A percentile compares a stretch with the other conserved stretches of the same genome.
These are phyloP conservation scores for Penicillium sp. DNA, from an alignment of 2,329 filamentous ascomycete species.

Conservation along the genomic window DNA sequence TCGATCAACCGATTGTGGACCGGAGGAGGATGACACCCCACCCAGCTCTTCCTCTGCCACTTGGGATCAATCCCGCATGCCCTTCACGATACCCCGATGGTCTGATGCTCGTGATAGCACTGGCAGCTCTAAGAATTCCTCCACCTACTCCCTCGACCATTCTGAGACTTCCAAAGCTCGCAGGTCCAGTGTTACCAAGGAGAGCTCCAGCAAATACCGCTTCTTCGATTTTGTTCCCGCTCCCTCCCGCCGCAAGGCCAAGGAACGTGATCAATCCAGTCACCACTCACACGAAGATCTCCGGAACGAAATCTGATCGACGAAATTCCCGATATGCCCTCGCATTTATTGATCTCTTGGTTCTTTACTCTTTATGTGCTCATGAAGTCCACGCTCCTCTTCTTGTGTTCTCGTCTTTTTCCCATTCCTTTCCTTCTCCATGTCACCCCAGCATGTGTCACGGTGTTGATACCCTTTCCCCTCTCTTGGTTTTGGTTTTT, in stretches of 20 bases:
- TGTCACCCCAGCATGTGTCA: constrained; percentile 37
- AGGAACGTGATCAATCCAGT: constrained; percentile 39
- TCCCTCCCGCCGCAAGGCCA: constrained; percentile 42
- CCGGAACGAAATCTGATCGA: constrained; percentile 30
- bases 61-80: constrained; percentile 44
- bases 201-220: constrained; percentile 42
- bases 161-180: constrained; percentile 37
- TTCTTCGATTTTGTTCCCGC: constrained; percentile 47
- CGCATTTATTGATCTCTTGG: constrained; percentile 17
- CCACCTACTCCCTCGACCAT: constrained; percentile 46
- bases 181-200: constrained; percentile 40
- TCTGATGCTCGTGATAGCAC: constrained; percentile 43
- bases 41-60: constrained; percentile 45
- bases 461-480: constrained; percentile 45
- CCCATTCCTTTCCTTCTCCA: constrained; percentile 10
- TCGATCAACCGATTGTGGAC: constrained; percentile 38
- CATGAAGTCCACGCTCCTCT: constrained; percentile 34
- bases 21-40: constrained; percentile 47
- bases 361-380: constrained; percentile 28
- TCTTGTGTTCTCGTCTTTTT: constrained; percentile 13
- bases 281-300: constrained; percentile 36
- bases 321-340: neutral
- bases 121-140: constrained; percentile 49
- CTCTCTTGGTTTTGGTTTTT: constrained; percentile 28
- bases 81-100: constrained; percentile 42